Evolutionary conservation across 176 grass and related monocot species (phyloP).

Genomic region (Musa beccarii): DNA sequence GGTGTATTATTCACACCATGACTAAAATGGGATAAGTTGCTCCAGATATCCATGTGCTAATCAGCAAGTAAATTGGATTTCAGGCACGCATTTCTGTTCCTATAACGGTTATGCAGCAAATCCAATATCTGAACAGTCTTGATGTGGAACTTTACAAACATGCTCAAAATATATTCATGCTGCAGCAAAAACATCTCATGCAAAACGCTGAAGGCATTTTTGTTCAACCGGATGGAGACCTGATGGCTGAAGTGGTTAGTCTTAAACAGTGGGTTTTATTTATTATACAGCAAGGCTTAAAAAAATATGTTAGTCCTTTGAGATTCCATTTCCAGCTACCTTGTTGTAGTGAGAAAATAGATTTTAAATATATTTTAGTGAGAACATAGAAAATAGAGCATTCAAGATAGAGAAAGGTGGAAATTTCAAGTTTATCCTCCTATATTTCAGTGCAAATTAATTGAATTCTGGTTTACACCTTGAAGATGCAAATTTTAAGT

Average conservation of each 20-base stretch:
- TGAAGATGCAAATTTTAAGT: no score
- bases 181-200: slow-evolving; percentile 45
- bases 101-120: slow-evolving; percentile 54
- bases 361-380: no score
- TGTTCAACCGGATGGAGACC: background rate
- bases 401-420: no score
- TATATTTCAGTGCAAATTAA: no score
- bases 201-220: slow-evolving; percentile 12
- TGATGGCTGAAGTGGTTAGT: slow-evolving; percentile 3
- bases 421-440: no score
- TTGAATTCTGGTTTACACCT: no score
- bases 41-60: slow-evolving; percentile 3
- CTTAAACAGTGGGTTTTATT: background rate
- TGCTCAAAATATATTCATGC: slow-evolving; percentile 71
- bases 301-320: no score
- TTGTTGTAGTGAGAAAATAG: background rate
- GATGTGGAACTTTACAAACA: slow-evolving; percentile 83
- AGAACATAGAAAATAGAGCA: no score
- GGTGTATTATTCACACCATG: no score
- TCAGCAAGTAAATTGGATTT: slow-evolving; percentile 12
- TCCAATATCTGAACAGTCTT: slow-evolving; percentile 71
- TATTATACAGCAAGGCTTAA: no score
- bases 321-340: background rate
- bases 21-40: no score
- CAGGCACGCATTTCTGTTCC: slow-evolving; percentile 66